phyloP scores from a whole-genome alignment of 192 early-diverging fungal genomes.

The Coemansia sp. region DNA sequence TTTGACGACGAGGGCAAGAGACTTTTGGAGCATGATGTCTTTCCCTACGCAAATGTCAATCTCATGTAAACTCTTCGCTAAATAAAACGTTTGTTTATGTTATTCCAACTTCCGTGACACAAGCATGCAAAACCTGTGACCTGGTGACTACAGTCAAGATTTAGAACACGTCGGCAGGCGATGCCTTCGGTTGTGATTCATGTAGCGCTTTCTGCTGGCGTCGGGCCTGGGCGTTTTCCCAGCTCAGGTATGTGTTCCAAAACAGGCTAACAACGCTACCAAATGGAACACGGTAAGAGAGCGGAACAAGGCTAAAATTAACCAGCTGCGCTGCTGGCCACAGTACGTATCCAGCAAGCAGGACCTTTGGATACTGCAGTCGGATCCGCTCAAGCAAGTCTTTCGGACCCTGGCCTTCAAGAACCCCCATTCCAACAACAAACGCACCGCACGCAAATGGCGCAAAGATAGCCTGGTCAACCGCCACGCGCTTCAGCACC shows the following conservation, averaged over 20 bases:
- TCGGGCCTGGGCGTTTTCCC: slow-evolving; percentile 49
- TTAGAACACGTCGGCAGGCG: no score
- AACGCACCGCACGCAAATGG: slow-evolving; percentile 31
- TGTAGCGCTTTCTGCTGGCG: not conserved
- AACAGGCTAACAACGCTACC: slow-evolving; percentile 63
- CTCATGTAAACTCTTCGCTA: slow-evolving; percentile 19
- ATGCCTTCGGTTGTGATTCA: not conserved
- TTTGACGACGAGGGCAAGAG: slow-evolving; percentile 59
- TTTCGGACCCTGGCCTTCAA: slow-evolving; percentile 25
- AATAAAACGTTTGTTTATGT: no score
- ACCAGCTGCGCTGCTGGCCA: slow-evolving; percentile 73
- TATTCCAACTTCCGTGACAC: no score
- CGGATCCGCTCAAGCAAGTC: slow-evolving; percentile 24
- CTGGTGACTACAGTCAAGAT: no score
- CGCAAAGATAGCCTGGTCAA: slow-evolving; percentile 37
- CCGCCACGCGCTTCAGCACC: slow-evolving; percentile 33
- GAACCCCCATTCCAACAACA: slow-evolving; percentile 34
- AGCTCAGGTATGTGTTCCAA: slow-evolving; percentile 75
- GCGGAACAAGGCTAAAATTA: slow-evolving; percentile 69
- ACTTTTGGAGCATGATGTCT: slow-evolving; percentile 52
- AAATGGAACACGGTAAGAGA: slow-evolving; percentile 66
- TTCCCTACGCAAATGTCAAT: slow-evolving; percentile 55
- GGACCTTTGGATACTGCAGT: slow-evolving; percentile 11
- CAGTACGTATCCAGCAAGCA: slow-evolving; percentile 39
- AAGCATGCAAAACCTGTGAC: no score